phyloP scores from a whole-genome alignment of 441 rosid genomes.

The Arabidopsis lyrata region DNA sequence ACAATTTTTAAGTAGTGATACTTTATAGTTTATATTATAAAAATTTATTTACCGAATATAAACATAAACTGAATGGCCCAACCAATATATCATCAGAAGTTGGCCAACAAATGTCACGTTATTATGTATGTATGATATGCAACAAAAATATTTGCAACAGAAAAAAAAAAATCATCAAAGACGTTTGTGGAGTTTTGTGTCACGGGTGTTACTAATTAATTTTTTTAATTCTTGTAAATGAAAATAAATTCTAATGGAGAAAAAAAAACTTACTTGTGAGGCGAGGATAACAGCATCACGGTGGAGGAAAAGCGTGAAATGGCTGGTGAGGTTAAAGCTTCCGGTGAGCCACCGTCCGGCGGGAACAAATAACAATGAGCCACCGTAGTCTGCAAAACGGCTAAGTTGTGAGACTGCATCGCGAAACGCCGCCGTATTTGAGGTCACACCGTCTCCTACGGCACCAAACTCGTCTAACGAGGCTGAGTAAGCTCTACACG shows the following conservation, averaged over 20 bases:
- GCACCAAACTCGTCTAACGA: slow-evolving; percentile 82
- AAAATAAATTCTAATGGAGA: not conserved
- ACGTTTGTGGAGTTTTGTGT: slow-evolving; percentile 44
- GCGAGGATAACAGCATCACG: slow-evolving; percentile 76
- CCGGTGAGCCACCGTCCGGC: slow-evolving; percentile 89
- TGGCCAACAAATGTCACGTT: slow-evolving; percentile 36
- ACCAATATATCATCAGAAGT: slow-evolving; percentile 11
- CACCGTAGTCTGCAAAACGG: slow-evolving; percentile 57
- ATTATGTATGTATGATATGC: slow-evolving; percentile 24
- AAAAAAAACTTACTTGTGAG: slow-evolving; percentile 58
- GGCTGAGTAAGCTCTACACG: slow-evolving; percentile 78
- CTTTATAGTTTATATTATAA: not conserved
- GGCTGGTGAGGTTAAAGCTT: slow-evolving; percentile 79
- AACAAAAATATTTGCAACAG: not conserved
- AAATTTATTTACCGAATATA: not conserved
- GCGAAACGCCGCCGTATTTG: slow-evolving; percentile 68
- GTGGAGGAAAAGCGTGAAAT: slow-evolving; percentile 82
- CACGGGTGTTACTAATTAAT: slow-evolving; percentile 37
- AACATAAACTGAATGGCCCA: slow-evolving; percentile 25
- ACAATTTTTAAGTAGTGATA: not conserved
- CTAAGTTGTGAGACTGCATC: slow-evolving; percentile 65
- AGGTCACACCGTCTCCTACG: slow-evolving; percentile 79
- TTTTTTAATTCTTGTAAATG: not conserved
- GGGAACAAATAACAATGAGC: slow-evolving; percentile 75
- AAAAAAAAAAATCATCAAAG: slow-evolving; percentile 4